Evolutionary conservation across 129 eudicot genomes (phyloP).

Genomic region (Calendula officinalis): DNA sequence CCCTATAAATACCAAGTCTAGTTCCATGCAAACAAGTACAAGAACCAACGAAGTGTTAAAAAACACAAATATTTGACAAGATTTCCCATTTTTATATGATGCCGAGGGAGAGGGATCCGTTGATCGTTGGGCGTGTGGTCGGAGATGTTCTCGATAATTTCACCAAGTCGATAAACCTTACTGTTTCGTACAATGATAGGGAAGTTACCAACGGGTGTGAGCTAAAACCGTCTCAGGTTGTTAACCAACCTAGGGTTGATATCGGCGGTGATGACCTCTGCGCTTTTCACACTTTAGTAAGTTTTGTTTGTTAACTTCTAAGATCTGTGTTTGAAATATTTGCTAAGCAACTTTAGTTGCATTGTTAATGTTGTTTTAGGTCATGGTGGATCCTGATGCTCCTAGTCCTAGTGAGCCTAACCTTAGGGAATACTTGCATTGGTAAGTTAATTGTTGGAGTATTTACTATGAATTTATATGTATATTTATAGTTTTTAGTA

Average conservation of each 20-base stretch:
- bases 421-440: conserved; percentile 76
- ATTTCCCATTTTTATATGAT: conserved; percentile 17
- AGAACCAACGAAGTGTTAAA: neutral
- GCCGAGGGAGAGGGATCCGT: conserved; percentile 57
- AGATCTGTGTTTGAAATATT: neutral
- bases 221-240: conserved; percentile 63
- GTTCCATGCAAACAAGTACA: conserved; percentile 16
- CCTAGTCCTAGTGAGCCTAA: conserved; percentile 83
- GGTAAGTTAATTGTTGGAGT: conserved; percentile 48
- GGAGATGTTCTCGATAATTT: conserved; percentile 62
- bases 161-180: conserved; percentile 41
- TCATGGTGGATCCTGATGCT: conserved; percentile 93
- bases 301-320: neutral
- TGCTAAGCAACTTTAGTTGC: conserved; percentile 1
- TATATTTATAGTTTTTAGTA: too few relatives aligned
- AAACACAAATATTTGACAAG: neutral
- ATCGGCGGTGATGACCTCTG: conserved; percentile 72
- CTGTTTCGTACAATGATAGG: conserved; percentile 30
- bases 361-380: conserved; percentile 31
- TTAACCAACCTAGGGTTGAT: conserved; percentile 63
- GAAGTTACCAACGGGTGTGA: conserved; percentile 66
- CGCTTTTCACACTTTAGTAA: conserved; percentile 63
- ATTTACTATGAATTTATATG: neutral
- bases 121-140: conserved; percentile 52
- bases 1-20: conserved; percentile 29